Percentiles rank a stretch among this genome's conserved stretches.
phyloP scores from a whole-genome alignment of 805 yeast species.

The Yarrowia divulgata region DNA sequence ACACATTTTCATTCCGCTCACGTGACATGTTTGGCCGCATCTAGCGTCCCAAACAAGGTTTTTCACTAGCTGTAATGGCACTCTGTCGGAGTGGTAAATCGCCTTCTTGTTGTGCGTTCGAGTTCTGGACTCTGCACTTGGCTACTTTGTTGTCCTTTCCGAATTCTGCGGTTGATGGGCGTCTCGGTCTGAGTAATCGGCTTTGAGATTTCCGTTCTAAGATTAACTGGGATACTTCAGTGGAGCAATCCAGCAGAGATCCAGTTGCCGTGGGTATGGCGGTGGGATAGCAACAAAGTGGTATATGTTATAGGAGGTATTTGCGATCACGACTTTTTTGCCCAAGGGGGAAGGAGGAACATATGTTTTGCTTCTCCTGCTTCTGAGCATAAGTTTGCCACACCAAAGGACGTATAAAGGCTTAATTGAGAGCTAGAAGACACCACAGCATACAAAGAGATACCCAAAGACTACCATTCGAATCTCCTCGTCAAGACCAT shows the following conservation, averaged over 20 bases:
- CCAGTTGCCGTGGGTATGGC: conserved; percentile 40
- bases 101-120: conserved; percentile 92
- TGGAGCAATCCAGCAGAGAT: conserved; percentile 40
- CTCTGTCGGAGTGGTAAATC: conserved; percentile 95
- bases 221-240: conserved; percentile 37
- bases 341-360: neutral
- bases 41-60: conserved; percentile 8
- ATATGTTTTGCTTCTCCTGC: too few relatives aligned
- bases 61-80: conserved; percentile 58
- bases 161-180: conserved; percentile 39
- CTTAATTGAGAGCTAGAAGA: too few relatives aligned
- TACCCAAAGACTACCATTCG: too few relatives aligned
- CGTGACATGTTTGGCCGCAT: neutral
- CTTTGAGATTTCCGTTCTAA: conserved; percentile 38
- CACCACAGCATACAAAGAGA: too few relatives aligned
- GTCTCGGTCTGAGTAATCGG: conserved; percentile 40
- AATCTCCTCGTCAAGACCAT: too few relatives aligned
- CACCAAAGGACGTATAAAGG: too few relatives aligned
- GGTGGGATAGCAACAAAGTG: conserved; percentile 36
- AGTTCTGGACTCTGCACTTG: conserved; percentile 52
- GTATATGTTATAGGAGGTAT: conserved; percentile 28
- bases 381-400: too few relatives aligned
- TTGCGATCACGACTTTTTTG: conserved; percentile 23
- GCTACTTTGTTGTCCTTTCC: conserved; percentile 38
- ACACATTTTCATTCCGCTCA: neutral